Evolutionary conservation across 176 grass and related monocot genomes (phyloP).

Genomic region (Aegilops bicornis): DNA sequence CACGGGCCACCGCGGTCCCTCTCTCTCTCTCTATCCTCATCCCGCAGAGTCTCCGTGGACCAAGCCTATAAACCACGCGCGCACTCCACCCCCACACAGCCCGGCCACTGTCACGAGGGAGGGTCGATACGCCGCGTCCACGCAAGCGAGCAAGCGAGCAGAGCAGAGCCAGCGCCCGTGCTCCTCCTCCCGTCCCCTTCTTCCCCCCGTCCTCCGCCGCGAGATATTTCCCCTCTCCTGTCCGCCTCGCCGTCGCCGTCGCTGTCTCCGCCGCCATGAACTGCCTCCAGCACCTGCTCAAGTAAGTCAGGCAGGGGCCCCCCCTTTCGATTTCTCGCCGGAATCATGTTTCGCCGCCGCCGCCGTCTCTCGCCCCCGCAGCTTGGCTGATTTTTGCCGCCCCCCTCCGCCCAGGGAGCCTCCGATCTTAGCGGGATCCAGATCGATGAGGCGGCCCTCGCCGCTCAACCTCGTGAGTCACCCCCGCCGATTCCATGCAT

Average conservation of each 20-base stretch:
- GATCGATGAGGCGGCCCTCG: conserved; percentile 54
- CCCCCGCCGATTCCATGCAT: too few species aligned
- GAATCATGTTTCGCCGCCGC: not conserved
- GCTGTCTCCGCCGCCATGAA: conserved; percentile 39
- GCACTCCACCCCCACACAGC: too few species aligned
- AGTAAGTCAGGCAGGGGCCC: conserved; percentile 31
- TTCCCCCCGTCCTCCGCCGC: not conserved
- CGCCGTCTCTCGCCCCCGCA: not conserved
- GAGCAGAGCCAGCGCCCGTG: not conserved
- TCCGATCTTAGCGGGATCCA: conserved; percentile 46
- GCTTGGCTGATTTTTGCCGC: not conserved
- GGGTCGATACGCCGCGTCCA: conserved; percentile 27
- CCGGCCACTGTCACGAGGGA: not conserved
- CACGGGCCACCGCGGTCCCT: not conserved
- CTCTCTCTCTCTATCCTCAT: not conserved
- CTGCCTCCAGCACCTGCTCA: conserved; percentile 65
- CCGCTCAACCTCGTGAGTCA: conserved; percentile 60
- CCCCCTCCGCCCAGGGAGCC: conserved; percentile 35
- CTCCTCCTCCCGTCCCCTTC: not conserved
- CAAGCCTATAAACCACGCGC: conserved; percentile 18
- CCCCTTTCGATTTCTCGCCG: not conserved
- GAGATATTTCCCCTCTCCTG: conserved; percentile 14
- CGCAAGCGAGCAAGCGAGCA: not conserved
- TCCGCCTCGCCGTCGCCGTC: not conserved
- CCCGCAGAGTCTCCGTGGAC: not conserved